Evolutionary conservation across 306 rosid species (phyloP).

Genomic region (Oemleria cerasiformis): DNA sequence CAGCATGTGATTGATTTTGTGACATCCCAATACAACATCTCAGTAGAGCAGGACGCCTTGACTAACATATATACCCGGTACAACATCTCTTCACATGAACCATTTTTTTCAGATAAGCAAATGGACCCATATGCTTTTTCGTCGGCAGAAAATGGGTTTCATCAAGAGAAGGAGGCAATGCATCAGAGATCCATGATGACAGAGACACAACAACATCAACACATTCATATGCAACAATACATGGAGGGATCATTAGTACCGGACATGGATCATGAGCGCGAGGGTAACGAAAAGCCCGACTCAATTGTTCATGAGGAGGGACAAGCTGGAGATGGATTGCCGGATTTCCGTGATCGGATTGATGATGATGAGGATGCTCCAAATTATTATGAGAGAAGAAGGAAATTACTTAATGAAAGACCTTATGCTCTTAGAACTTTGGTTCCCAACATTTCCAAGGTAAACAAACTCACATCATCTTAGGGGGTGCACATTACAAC

Average conservation of each 20-base stretch:
- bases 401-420: slow-evolving; percentile 77
- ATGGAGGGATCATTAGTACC: slow-evolving; percentile 34
- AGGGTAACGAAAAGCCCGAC: slow-evolving; percentile 28
- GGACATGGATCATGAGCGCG: slow-evolving; percentile 38
- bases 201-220: slow-evolving; percentile 27
- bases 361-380: slow-evolving; percentile 70
- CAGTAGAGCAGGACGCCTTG: slow-evolving; percentile 39
- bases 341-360: slow-evolving; percentile 78
- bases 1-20: slow-evolving; percentile 58
- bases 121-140: too few species aligned
- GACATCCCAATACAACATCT: slow-evolving; percentile 42
- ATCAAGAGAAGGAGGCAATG: slow-evolving; percentile 32
- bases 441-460: slow-evolving; percentile 81
- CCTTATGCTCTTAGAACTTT: slow-evolving; percentile 63
- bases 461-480: slow-evolving; percentile 11
- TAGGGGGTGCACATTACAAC: too few species aligned
- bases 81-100: too few species aligned
- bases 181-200: slow-evolving; percentile 36
- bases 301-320: slow-evolving; percentile 36
- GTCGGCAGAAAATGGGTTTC: slow-evolving; percentile 27
- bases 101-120: too few species aligned
- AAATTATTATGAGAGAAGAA: slow-evolving; percentile 70
- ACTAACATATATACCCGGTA: neutral
- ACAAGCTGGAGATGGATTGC: slow-evolving; percentile 46
- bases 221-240: slow-evolving; percentile 36